These are phyloP conservation scores for Neotropicomus parvogracilis DNA, from an alignment of 1,284 basidiomycete genomes.

Conservation along the genomic window DNA sequence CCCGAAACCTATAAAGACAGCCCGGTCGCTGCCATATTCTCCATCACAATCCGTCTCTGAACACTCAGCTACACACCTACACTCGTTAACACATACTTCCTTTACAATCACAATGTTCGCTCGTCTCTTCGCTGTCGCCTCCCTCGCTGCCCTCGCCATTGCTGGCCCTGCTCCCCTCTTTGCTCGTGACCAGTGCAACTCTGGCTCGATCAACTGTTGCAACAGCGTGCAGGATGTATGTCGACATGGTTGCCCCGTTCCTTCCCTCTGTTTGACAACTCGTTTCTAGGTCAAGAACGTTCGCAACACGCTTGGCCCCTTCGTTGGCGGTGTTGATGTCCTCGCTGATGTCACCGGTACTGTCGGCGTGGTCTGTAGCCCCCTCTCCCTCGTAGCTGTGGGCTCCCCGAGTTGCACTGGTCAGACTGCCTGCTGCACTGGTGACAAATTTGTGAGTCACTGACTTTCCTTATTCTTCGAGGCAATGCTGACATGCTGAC, in stretches of 20 bases:
- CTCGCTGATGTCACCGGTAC: conserved; percentile 3
- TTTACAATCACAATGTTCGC: conserved; percentile 17
- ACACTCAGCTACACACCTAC: conserved; percentile 2
- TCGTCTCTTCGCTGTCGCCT: conserved; percentile 22
- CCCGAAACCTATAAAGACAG: conserved; percentile 15
- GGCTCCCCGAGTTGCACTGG: conserved; percentile 11
- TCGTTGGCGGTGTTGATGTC: not conserved
- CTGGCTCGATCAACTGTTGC: conserved; percentile 15
- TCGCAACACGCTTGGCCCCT: fast-evolving
- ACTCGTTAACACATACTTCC: conserved; percentile 10
- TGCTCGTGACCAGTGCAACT: conserved; percentile 10
- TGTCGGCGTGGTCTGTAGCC: conserved; percentile 3
- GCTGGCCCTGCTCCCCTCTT: conserved; percentile 7
- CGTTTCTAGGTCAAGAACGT: not conserved
- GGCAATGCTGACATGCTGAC: too few relatives aligned
- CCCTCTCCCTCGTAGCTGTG: not conserved
- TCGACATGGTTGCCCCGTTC: fast-evolving
- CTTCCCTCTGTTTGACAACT: not conserved
- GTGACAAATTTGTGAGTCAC: conserved; percentile 16
- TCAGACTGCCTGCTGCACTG: conserved; percentile 31
- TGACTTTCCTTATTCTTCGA: too few relatives aligned
- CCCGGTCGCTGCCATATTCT: not conserved
- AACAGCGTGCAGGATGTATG: conserved; percentile 5
- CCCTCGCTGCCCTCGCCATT: conserved; percentile 17
- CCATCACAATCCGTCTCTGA: conserved; percentile 1